Conservation (phyloP, 495 filamentous ascomycete genomes). For the Jackrogersella minutella region DNA sequence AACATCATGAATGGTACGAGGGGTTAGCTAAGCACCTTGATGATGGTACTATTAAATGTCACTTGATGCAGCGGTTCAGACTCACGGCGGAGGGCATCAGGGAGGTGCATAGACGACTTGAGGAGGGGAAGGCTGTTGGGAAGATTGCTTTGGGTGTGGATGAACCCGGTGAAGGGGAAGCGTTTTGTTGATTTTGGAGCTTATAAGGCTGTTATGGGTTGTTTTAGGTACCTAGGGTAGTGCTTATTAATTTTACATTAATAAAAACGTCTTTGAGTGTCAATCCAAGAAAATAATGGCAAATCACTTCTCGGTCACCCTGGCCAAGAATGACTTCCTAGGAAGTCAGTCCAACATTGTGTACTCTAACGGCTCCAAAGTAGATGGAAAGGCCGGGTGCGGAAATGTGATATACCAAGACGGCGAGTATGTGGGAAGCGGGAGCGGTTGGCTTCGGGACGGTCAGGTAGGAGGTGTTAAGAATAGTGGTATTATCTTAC, state of each 20-base stretch:
- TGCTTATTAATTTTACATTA: not conserved
- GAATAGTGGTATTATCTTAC: not conserved
- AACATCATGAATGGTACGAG: conserved; percentile 38
- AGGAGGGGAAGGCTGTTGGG: conserved; percentile 29
- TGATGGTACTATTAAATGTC: conserved; percentile 24
- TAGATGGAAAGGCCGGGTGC: no score
- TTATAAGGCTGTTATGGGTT: not conserved
- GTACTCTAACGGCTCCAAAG: no score
- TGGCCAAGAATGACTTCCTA: no score
- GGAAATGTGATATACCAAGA: no score
- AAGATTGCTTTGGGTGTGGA: conserved; percentile 32
- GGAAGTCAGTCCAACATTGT: no score
- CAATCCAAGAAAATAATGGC: no score
- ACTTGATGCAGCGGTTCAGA: conserved; percentile 20
- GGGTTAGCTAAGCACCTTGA: conserved; percentile 3
- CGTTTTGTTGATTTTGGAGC: conserved; percentile 17
- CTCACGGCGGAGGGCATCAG: conserved; percentile 30
- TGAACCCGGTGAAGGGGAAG: conserved; percentile 22
- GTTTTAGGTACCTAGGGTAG: not conserved
- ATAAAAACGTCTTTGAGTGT: no score
- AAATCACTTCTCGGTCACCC: no score
- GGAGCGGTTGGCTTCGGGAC: no score
- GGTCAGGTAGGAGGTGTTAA: no score
- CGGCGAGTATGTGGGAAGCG: no score
- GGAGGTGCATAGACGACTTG: conserved; percentile 27